Conservation (phyloP, 1,284 basidiomycete genomes). For the Polyporus tsugae region DNA sequence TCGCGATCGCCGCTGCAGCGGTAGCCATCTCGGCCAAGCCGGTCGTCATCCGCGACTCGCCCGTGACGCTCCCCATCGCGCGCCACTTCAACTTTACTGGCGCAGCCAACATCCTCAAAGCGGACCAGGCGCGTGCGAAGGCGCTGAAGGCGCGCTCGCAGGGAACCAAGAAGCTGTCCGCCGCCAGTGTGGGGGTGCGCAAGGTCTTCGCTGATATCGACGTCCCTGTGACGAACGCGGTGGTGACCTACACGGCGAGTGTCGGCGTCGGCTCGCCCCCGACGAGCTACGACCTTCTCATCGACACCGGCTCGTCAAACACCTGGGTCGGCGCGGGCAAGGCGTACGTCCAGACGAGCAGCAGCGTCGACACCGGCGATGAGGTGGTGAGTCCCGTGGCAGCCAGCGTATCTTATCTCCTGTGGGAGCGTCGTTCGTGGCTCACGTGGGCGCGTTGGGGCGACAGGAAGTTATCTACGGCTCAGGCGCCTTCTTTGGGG, state of each 20-base stretch:
- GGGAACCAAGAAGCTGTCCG: constrained; percentile 4
- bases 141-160: constrained; percentile 31
- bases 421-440: neutral
- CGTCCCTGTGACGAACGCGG: constrained; percentile 37
- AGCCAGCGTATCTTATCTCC: no score
- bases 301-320: constrained; percentile 46
- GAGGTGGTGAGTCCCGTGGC: neutral
- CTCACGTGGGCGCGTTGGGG: neutral
- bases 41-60: constrained; percentile 34
- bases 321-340: constrained; percentile 61
- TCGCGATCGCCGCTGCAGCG: constrained; percentile 29
- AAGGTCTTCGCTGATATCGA: constrained; percentile 35
- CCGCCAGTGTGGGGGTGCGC: constrained; percentile 7
- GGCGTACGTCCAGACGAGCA: constrained; percentile 47
- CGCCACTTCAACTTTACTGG: constrained; percentile 36
- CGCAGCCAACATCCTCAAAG: constrained; percentile 28
- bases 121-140: constrained; percentile 39
- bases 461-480: constrained; percentile 5
- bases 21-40: constrained; percentile 31
- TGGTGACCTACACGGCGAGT: constrained; percentile 36
- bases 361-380: constrained; percentile 49
- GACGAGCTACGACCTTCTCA: constrained; percentile 37
- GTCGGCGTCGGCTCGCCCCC: constrained; percentile 39
- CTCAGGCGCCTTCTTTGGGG: constrained; percentile 1
- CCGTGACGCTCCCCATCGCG: constrained; percentile 36